phyloP scores from a whole-genome alignment of 306 rosid species.

The Vachellia pachyceras region DNA sequence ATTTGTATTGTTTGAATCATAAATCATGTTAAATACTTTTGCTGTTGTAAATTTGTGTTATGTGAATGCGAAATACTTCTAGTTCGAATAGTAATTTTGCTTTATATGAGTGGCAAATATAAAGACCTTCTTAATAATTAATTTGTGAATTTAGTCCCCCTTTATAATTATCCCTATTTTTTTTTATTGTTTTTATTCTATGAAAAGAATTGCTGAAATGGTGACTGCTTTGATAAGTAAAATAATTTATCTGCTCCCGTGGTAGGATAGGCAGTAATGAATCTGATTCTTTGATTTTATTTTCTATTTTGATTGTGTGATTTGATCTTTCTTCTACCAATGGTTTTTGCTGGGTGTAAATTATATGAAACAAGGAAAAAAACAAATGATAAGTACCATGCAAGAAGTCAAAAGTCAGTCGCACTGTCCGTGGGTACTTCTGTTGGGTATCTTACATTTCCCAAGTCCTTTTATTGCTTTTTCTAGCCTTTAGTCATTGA shows the following conservation, averaged over 20 bases:
- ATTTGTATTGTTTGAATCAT: neutral
- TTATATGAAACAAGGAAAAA: neutral
- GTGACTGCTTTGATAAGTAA: neutral
- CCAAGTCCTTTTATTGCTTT: neutral
- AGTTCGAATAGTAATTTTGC: neutral
- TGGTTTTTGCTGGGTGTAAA: neutral
- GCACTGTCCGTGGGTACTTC: neutral
- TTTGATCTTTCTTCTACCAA: neutral
- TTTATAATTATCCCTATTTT: neutral
- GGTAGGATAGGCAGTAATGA: neutral
- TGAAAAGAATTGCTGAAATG: constrained; percentile 14
- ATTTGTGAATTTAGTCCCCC: neutral
- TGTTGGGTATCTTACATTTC: neutral
- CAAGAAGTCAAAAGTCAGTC: constrained; percentile 14
- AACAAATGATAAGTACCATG: neutral
- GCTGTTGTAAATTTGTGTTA: neutral
- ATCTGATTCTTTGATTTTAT: neutral
- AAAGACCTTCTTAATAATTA: neutral
- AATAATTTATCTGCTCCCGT: neutral
- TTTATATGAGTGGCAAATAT: neutral
- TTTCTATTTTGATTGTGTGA: neutral
- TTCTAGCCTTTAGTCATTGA: neutral
- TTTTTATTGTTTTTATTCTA: neutral
- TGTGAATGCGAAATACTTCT: neutral
- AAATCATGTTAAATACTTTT: neutral